A percentile compares a stretch with the other conserved stretches of the same genome.
Evolutionary conservation across 1,139 yeast genomes (phyloP).

Genomic region (Sugiyamaella neomexicana): DNA sequence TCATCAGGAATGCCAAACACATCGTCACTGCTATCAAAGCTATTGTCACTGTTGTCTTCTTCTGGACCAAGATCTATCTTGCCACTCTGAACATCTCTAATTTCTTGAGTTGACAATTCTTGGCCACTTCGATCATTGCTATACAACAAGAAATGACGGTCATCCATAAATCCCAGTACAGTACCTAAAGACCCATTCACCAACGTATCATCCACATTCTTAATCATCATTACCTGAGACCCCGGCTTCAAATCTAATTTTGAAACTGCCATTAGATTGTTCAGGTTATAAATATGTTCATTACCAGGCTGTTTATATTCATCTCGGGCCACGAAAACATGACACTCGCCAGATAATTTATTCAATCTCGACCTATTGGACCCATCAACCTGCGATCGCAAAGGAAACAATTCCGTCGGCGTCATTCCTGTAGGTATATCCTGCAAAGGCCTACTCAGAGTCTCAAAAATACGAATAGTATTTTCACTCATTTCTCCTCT

Average conservation of each 20-base stretch:
- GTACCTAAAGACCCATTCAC: slow-evolving; percentile 94
- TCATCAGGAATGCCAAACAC: slow-evolving; percentile 28
- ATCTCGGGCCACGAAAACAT: slow-evolving; percentile 59
- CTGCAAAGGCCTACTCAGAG: slow-evolving; percentile 54
- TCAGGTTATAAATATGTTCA: slow-evolving; percentile 38
- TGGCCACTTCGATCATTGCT: slow-evolving; percentile 22
- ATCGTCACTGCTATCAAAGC: slow-evolving; percentile 15
- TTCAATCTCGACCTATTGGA: slow-evolving; percentile 65
- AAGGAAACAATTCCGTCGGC: slow-evolving; percentile 85
- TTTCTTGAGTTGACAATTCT: slow-evolving; percentile 10
- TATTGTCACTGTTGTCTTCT: no score
- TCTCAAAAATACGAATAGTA: slow-evolving; percentile 56
- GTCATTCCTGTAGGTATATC: slow-evolving; percentile 64
- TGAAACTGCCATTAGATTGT: slow-evolving; percentile 70
- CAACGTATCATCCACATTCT: slow-evolving; percentile 79
- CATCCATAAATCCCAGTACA: slow-evolving; percentile 71
- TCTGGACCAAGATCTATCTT: not conserved
- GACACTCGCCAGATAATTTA: slow-evolving; percentile 51
- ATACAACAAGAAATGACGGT: slow-evolving; percentile 45
- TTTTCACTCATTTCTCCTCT: slow-evolving; percentile 61
- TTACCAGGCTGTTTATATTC: slow-evolving; percentile 51
- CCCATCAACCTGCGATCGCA: slow-evolving; percentile 77
- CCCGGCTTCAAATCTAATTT: slow-evolving; percentile 66
- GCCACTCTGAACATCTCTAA: slow-evolving; percentile 2
- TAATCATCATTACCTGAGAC: slow-evolving; percentile 95